Evolutionary conservation across 805 yeast species (phyloP), one percentile per base, ranked within the genome.

Genomic region (Myxozyma sirexii): DNA sequence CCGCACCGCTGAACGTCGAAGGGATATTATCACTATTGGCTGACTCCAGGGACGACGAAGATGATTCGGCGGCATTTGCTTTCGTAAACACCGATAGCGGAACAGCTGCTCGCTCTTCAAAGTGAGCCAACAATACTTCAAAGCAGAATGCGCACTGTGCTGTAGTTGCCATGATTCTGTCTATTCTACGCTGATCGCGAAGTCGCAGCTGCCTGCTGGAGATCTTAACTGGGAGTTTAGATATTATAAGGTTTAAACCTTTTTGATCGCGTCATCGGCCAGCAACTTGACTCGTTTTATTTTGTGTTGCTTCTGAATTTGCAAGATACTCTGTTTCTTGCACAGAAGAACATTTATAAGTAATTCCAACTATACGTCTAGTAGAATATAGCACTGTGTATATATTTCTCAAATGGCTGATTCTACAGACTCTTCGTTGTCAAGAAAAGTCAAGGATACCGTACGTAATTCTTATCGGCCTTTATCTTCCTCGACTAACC

Each of bases 391-490:
- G 6, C 10, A 6, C 10, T 29, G 33, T 15, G 29, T n/a, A 47
- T 10, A 19, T 24, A 31, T 19, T 33, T 21, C 33, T 10, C 29
- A 17, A 41, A 60, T 60, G 64, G 64, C 64, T 21, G 61, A 60
- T 27, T 60, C 64, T 3, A 54, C 52, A 2, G 62, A 58, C 43
- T 17, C 55, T n/a, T 58, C 62, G 19, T n/a, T 47, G 48, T 46
- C 74, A 1, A 72, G 85, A 27, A 83, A 82, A 68, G 76, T 74
- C 37, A 83, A 83, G 64, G 86, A 83, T 63, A 77, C 79, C 5
- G 77, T 76, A 60, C 24, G 17, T 21, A 8, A 33, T 13, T 29
- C 24, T 35, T 26, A 42, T 50, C 54, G 27, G 45, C 13, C 26
- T 27, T 13, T 51, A 21, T 23, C 10, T 29, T 21, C 47, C 21